These are phyloP conservation scores for Candida pseudoglaebosa DNA, from an alignment of 805 yeast genomes.

Conservation along the genomic window DNA sequence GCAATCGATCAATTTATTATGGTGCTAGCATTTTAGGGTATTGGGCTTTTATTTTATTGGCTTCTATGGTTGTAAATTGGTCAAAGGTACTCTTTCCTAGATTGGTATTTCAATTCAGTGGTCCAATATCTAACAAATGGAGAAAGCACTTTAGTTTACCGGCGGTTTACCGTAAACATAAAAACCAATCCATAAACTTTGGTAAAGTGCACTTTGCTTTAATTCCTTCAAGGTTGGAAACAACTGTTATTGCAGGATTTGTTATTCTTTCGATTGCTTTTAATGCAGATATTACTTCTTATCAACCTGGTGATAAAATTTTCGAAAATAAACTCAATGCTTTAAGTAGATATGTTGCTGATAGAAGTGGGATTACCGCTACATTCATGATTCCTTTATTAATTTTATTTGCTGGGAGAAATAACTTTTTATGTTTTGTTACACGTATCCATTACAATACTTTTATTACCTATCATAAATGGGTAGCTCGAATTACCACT, in stretches of 20 bases:
- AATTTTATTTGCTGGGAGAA: slow-evolving; percentile 58
- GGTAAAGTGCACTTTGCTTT: slow-evolving; percentile 17
- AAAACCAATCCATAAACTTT: slow-evolving; percentile 5
- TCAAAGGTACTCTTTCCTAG: slow-evolving; percentile 24
- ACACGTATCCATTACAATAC: slow-evolving; percentile 35
- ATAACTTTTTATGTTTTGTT: slow-evolving; percentile 37
- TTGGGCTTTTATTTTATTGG: slow-evolving; percentile 26
- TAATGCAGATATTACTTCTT: slow-evolving; percentile 14
- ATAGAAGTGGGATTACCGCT: slow-evolving; percentile 50
- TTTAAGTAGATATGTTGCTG: slow-evolving; percentile 35
- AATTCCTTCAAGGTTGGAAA: slow-evolving; percentile 40
- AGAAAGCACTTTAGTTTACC: slow-evolving; percentile 27
- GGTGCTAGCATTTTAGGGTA: slow-evolving; percentile 31
- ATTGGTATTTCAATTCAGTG: slow-evolving; percentile 17
- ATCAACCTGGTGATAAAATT: slow-evolving; percentile 11
- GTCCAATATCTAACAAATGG: slow-evolving; percentile 19
- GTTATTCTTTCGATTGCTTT: slow-evolving; percentile 16
- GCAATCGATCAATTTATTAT: slow-evolving; percentile 44
- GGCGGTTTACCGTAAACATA: slow-evolving; percentile 16
- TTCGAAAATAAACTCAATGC: slow-evolving; percentile 18
- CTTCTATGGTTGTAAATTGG: slow-evolving; percentile 31
- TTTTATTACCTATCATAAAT: slow-evolving; percentile 24
- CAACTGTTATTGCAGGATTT: slow-evolving; percentile 29
- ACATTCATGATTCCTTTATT: slow-evolving; percentile 48
- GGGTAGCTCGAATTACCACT: slow-evolving; percentile 23